Evolutionary conservation across 2,329 filamentous ascomycete genomes (phyloP).

Genomic region (Trichothecium sympodiale): DNA sequence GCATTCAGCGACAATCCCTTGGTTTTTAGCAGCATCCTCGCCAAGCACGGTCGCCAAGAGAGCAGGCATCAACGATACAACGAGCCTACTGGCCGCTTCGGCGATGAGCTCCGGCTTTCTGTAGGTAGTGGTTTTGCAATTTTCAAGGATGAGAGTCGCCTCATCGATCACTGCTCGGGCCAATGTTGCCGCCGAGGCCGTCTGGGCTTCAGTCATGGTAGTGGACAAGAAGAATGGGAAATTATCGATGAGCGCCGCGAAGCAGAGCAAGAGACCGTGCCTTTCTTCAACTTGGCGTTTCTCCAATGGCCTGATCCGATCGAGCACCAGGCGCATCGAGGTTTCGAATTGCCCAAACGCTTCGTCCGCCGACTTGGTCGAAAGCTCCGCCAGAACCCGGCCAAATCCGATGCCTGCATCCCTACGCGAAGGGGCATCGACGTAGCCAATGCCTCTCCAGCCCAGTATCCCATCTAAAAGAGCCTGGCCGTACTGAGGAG

Average conservation of each 20-base stretch:
- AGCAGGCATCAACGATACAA: conserved; percentile 39
- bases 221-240: conserved; percentile 19
- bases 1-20: too few relatives aligned
- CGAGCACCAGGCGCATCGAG: conserved; percentile 30
- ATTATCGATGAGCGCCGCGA: conserved; percentile 46
- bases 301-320: conserved; percentile 31
- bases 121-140: conserved; percentile 30
- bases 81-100: conserved; percentile 47
- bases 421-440: conserved; percentile 63
- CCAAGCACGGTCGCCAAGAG: conserved; percentile 25
- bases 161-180: conserved; percentile 16
- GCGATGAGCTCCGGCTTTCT: conserved; percentile 55
- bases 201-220: background rate
- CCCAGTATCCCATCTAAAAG: conserved; percentile 60
- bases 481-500: conserved; percentile 56
- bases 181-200: conserved; percentile 9
- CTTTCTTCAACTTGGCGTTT: conserved; percentile 55
- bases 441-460: conserved; percentile 82
- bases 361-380: conserved; percentile 10
- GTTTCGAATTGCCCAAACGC: conserved; percentile 16
- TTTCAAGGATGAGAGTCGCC: conserved; percentile 25
- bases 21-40: background rate
- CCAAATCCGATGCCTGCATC: conserved; percentile 63
- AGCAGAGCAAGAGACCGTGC: conserved; percentile 53
- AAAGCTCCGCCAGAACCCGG: conserved; percentile 33